Evolutionary conservation across 768 basidiomycete genomes (phyloP).

Genomic region (Myochromella boudieri): DNA sequence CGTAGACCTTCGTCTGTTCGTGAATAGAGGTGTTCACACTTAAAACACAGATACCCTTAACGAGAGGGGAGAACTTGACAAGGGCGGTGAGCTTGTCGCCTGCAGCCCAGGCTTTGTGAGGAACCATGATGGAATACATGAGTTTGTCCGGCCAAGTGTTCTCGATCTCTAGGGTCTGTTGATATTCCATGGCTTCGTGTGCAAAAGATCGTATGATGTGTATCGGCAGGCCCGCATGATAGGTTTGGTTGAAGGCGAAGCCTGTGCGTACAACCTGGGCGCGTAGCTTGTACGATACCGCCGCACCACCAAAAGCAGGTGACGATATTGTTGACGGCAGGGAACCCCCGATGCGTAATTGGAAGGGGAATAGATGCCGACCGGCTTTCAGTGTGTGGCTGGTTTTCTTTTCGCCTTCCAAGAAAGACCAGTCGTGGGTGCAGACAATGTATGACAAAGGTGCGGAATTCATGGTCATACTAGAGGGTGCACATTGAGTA

Average conservation of each 20-base stretch:
- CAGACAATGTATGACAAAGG: constrained; percentile 63
- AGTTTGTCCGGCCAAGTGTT: constrained; percentile 98
- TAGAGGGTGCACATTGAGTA: constrained; percentile 19
- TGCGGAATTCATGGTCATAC: constrained; percentile 43
- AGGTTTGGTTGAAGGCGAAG: constrained; percentile 56
- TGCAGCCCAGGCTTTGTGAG: constrained; percentile 94
- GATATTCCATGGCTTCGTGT: constrained; percentile 88
- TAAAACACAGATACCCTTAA: constrained; percentile 78
- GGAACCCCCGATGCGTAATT: constrained; percentile 79
- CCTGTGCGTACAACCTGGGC: constrained; percentile 81
- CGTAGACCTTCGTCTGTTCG: constrained; percentile 68
- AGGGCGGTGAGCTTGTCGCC: constrained; percentile 82
- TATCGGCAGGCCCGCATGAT: constrained; percentile 62
- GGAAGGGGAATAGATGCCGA: constrained; percentile 90
- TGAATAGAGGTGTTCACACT: constrained; percentile 67
- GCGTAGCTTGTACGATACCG: constrained; percentile 86
- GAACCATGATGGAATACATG: constrained; percentile 93
- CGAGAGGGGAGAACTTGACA: constrained; percentile 84
- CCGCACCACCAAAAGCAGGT: constrained; percentile 52
- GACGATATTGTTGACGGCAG: constrained; percentile 78
- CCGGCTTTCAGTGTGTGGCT: constrained; percentile 95
- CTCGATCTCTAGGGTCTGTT: constrained; percentile 92
- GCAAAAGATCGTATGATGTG: constrained; percentile 72
- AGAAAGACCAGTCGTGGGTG: constrained; percentile 90
- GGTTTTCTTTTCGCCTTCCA: constrained; percentile 77